Evolutionary conservation across 208 protist species (phyloP), one percentile per base, ranked within the genome.

Genomic region (Strigomonas oncopelti): DNA sequence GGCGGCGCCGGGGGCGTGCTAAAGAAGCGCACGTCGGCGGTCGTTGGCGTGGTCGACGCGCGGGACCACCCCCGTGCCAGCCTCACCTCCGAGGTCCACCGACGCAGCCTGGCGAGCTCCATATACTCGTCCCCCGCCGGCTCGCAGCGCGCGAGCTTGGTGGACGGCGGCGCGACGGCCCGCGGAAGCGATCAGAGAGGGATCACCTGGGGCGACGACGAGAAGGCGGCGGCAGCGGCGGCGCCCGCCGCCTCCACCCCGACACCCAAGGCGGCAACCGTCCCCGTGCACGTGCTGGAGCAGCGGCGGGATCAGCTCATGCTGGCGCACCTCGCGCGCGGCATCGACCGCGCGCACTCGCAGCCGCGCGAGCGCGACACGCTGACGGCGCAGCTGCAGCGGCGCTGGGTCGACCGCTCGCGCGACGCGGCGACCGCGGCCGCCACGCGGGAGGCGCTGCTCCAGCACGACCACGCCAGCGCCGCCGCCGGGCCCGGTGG

Each of bases 241-340:
- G 28, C 28, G 5, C 28, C 24, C 18, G 11, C 53, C 18, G 11
- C 53, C 53, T 29, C 53, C 53, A 24, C 8, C 11, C 7, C 28
- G 32, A 7, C 57, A 5, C 32, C 22, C 1, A 38, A n/a, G 18
- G 34, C 3, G 34, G 34, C 7, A 38, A 56, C 52, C 13, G 24
- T 56, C 7, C 54, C 54, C 2, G 20, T 72, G 58, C 54, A 54
- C 24, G 68, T 79, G 22, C 46, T 89, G 54, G 66, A 74, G 64
- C 56, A 81, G 76, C 78, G 80, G 24, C 67, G 68, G 22, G 84
- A 90, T 34, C 81, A 90, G 75, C 79, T 87, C 51, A 90, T 90
- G 78, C 69, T 90, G 61, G 71, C 71, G 1, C 78, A 87, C 62
- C 57, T 83, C 29, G 81, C 84, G 4, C 53, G 46, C 9, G 68